Evolutionary conservation across 2,329 filamentous ascomycete genomes (phyloP).

Genomic region (Sclerotiophoma versabilis): DNA sequence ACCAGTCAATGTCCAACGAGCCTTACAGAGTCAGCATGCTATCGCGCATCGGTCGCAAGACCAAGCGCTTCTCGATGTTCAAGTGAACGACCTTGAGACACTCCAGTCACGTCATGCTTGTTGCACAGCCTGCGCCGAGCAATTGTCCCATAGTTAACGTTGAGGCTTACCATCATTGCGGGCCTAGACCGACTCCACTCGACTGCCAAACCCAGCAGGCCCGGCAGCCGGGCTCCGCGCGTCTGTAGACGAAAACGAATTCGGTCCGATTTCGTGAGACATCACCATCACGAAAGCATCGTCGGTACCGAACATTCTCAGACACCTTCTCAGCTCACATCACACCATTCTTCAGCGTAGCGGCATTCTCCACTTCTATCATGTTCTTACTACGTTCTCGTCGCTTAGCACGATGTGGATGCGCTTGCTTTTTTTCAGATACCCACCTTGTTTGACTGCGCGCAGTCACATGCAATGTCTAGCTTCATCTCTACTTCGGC

Average conservation of each 20-base stretch:
- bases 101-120: constrained; percentile 24
- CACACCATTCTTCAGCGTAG: constrained; percentile 11
- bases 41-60: constrained; percentile 44
- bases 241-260: constrained; percentile 13
- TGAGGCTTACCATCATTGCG: constrained; percentile 20
- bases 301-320: background rate
- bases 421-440: constrained; percentile 28
- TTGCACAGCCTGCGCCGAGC: constrained; percentile 28
- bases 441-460: constrained; percentile 30
- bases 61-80: constrained; percentile 50
- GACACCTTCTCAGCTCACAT: constrained; percentile 5
- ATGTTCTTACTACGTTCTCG: constrained; percentile 23
- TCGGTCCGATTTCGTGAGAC: constrained; percentile 17
- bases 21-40: constrained; percentile 42
- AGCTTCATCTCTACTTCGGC: constrained; percentile 26
- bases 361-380: constrained; percentile 27
- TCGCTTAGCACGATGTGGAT: constrained; percentile 17
- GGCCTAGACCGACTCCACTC: constrained; percentile 30
- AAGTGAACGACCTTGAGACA: constrained; percentile 32
- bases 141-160: constrained; percentile 20
- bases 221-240: constrained; percentile 22
- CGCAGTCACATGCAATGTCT: constrained; percentile 18
- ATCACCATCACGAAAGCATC: constrained; percentile 16
- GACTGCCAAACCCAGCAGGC: constrained; percentile 10
- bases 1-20: constrained; percentile 40